These are phyloP conservation scores for Agaricus blazei DNA, from an alignment of 768 basidiomycete species.

Conservation along the genomic window DNA sequence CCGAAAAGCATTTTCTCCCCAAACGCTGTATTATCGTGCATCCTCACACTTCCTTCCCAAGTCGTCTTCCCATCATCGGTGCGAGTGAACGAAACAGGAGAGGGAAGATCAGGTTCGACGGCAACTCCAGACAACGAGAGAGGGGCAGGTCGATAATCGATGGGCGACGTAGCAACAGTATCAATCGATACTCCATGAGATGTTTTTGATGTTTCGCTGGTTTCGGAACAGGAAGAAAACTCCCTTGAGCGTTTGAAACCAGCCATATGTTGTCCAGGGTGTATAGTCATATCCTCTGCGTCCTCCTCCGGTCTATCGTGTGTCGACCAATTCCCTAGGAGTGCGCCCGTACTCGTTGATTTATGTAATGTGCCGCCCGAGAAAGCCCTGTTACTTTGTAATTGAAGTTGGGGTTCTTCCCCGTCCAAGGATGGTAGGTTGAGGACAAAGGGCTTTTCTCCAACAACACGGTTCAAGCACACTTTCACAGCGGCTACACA, in stretches of 20 bases:
- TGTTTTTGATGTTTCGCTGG: conserved; percentile 43
- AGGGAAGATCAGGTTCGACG: conserved; percentile 40
- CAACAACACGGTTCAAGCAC: conserved; percentile 62
- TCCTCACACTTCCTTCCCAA: conserved; percentile 48
- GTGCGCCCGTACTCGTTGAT: conserved; percentile 24
- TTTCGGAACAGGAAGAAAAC: conserved; percentile 46
- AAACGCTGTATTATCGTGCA: conserved; percentile 26
- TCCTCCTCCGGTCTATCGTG: conserved; percentile 15
- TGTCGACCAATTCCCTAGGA: conserved; percentile 25
- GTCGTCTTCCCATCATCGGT: conserved; percentile 56
- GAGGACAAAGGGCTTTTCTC: conserved; percentile 61
- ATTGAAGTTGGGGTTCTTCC: conserved; percentile 27
- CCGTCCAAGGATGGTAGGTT: conserved; percentile 46
- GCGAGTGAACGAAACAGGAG: conserved; percentile 45
- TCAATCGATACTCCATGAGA: conserved; percentile 43
- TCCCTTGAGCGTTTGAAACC: conserved; percentile 27
- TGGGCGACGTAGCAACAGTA: conserved; percentile 44
- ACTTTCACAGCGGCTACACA: conserved; percentile 84
- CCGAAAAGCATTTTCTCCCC: conserved; percentile 55
- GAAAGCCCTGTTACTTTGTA: conserved; percentile 31
- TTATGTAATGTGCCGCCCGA: conserved; percentile 39
- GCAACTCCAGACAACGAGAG: conserved; percentile 22
- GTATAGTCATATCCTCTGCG: conserved; percentile 62
- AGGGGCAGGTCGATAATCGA: conserved; percentile 33
- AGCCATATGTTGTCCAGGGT: conserved; percentile 34